Evolutionary conservation across 1,139 yeast species (phyloP), one percentile per base, ranked within the genome.

Genomic region (Pichia sp.): DNA sequence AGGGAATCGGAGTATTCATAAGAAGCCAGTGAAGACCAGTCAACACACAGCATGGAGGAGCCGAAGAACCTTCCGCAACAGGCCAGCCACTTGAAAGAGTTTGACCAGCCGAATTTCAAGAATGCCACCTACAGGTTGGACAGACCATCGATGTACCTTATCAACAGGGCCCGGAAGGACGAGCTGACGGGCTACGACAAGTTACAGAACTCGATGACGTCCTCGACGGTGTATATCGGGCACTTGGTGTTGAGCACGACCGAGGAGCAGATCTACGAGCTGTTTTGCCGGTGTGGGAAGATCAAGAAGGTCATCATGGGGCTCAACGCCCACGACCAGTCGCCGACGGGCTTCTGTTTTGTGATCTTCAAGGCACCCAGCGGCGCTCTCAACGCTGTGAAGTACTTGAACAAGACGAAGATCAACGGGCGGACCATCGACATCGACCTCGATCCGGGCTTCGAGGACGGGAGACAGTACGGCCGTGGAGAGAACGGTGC

Each of bases 281-380:
- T 92, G 52, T 90, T 92, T 66, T 79, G 85, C 63, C 85, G 85
- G 64, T 82, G 88, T 67, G 99, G 98, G 1, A 74, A 79, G 11
- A 84, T 92, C 40, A 82, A 82, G 59, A 77, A 87, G 63, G 87
- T 90, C 47, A 83, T 92, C 56, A 92, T 93, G 98, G 99, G 99
- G 0, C 77, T 92, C 51, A 97, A 92, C 67, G 78, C 97, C 59
- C 85, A 85, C 67, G 85, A 87, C 61, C 82, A 85, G 64, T 90
- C 97, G 0, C 98, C 98, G 0, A 90, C 98, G 68, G 98, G 98
- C 36, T 93, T 93, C 71, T 90, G 97, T 67, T 92, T 92, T 70
- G 90, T 92, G 38, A 85, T 89, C 48, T 93, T 84, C 68, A 78
- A 78, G 54, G 71, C 75, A 11, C 84, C 84, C 54, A 77, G 77